Evolutionary conservation across 257 asterid species (phyloP).

Genomic region (Ajuga chamaepitys): DNA sequence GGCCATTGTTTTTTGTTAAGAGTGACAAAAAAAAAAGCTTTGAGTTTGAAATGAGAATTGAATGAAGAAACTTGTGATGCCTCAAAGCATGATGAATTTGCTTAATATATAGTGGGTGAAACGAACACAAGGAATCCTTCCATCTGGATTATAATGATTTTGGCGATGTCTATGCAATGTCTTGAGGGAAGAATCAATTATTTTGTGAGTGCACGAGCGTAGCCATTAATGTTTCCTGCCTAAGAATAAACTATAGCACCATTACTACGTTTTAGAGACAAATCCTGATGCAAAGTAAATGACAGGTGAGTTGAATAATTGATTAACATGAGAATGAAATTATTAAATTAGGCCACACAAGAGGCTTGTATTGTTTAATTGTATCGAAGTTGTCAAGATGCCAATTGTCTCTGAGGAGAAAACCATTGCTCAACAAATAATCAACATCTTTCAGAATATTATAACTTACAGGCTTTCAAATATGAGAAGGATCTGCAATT

Average conservation of each 20-base stretch:
- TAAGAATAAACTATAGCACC: no score
- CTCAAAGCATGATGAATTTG: neutral
- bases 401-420: conserved; percentile 4
- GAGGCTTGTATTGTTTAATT: neutral
- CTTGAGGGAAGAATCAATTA: no score
- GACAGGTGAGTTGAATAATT: no score
- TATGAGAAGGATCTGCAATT: no score
- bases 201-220: no score
- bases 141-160: conserved; percentile 2
- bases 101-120: conserved; percentile 6
- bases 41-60: neutral
- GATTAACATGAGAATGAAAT: no score
- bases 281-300: no score
- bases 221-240: no score
- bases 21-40: conserved; percentile 2
- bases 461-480: no score
- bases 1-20: conserved; percentile 18
- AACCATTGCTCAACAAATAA: no score
- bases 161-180: conserved; percentile 17
- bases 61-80: conserved; percentile 15
- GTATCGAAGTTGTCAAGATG: neutral
- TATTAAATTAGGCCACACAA: conserved; percentile 10
- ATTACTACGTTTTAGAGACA: no score
- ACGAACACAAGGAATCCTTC: conserved; percentile 5
- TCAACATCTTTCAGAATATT: no score